These are phyloP conservation scores for Boechera retrofracta DNA, from an alignment of 345 rosid genomes.

Conservation along the genomic window DNA sequence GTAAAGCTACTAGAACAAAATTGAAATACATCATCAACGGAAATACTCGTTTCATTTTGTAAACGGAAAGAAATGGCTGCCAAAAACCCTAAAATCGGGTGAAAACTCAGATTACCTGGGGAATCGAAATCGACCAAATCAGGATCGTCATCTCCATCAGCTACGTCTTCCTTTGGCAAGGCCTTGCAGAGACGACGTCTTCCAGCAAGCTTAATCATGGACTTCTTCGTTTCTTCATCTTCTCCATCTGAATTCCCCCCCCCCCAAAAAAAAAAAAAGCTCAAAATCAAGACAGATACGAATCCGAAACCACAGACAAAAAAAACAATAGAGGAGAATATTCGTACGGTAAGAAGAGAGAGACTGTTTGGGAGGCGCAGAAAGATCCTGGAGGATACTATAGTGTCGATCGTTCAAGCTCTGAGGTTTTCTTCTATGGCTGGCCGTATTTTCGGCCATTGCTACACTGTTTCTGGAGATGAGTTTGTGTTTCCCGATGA, in stretches of 20 bases:
- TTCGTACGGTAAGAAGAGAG: conserved; percentile 44
- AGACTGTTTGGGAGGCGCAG: conserved; percentile 59
- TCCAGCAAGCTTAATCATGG: conserved; percentile 44
- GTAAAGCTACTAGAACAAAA: background rate
- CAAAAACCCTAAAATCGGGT: conserved; percentile 24
- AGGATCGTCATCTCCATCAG: conserved; percentile 43
- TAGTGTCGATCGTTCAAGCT: conserved; percentile 88
- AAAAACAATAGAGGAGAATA: background rate
- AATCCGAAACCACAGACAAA: background rate
- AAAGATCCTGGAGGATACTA: conserved; percentile 75
- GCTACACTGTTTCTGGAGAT: conserved; percentile 17
- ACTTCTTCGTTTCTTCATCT: conserved; percentile 42
- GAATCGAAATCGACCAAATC: conserved; percentile 62
- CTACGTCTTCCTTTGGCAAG: conserved; percentile 40
- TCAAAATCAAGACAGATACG: background rate
- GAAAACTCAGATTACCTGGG: conserved; percentile 44
- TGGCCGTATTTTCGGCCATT: conserved; percentile 61
- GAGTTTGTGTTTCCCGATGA: conserved; percentile 11
- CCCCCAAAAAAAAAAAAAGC: background rate
- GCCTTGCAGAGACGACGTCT: conserved; percentile 51
- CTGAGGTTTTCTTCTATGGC: conserved; percentile 54
- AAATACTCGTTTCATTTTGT: background rate
- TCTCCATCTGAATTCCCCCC: conserved; percentile 32
- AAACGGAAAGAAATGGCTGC: background rate
- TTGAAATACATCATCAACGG: background rate